Conservation (phyloP, 495 filamentous ascomycete species). For the Acidomyces sp. region DNA sequence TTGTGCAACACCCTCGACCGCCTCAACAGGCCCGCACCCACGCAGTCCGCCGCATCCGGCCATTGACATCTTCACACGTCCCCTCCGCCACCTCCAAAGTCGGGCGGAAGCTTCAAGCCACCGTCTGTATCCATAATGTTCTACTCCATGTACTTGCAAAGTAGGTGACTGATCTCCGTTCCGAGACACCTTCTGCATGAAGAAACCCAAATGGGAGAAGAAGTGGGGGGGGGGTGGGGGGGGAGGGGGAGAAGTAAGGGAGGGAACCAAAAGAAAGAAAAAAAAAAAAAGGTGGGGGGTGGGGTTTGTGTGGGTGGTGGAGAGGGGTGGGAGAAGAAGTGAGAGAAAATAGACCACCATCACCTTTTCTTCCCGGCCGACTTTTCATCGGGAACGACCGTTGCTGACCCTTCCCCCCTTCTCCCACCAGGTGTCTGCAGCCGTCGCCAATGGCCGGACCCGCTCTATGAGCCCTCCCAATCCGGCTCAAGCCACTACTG, state of each 20-base stretch:
- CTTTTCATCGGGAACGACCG: too few species aligned
- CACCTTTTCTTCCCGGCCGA: too few species aligned
- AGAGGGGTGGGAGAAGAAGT: too few species aligned
- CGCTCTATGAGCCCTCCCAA: constrained; percentile 71
- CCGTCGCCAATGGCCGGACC: constrained; percentile 90
- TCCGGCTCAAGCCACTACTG: constrained; percentile 66
- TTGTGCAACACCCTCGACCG: constrained; percentile 12
- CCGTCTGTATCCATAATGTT: constrained; percentile 37
- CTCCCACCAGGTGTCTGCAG: constrained; percentile 71
- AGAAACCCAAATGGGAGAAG: too few species aligned
- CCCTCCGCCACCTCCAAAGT: constrained; percentile 3
- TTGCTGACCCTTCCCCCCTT: too few species aligned
- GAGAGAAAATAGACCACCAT: too few species aligned
- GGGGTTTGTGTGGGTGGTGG: too few species aligned
- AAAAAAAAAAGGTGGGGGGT: too few species aligned
- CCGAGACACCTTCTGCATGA: too few species aligned
- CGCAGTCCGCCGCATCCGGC: constrained; percentile 15
- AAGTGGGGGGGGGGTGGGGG: too few species aligned
- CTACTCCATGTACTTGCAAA: constrained; percentile 56
- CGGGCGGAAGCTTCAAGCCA: neutral
- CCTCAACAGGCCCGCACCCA: neutral
- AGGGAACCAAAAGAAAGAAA: too few species aligned
- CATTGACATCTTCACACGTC: constrained; percentile 5
- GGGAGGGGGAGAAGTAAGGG: too few species aligned
- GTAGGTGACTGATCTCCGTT: constrained; percentile 32